Percentiles rank a stretch among this genome's conserved stretches.
phyloP scores from a whole-genome alignment of 805 yeast genomes.

The Schwanniomyces vanrijiae region DNA sequence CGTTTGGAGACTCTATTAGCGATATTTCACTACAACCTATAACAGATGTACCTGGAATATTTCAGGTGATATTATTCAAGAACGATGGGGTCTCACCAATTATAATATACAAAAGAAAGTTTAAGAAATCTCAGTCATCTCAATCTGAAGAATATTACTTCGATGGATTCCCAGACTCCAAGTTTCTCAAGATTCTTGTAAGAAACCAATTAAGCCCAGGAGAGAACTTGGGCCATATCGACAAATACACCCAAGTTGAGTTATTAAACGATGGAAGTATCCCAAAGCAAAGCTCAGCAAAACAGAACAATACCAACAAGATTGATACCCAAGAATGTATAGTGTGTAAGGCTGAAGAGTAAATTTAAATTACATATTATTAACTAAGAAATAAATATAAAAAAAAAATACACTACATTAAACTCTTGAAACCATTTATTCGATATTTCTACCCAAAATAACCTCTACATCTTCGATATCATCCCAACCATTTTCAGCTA shows the following conservation, averaged over 20 bases:
- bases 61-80: slow-evolving; percentile 16
- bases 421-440: slow-evolving; percentile 4
- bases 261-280: slow-evolving; percentile 2
- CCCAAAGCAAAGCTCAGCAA: not conserved
- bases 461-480: slow-evolving; percentile 15
- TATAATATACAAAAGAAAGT: slow-evolving; percentile 51
- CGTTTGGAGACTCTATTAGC: slow-evolving; percentile 65
- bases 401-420: not conserved
- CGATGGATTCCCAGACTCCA: slow-evolving; percentile 88
- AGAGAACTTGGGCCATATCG: slow-evolving; percentile 64
- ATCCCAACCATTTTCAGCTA: slow-evolving; percentile 48
- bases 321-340: not conserved
- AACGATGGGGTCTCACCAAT: slow-evolving; percentile 2
- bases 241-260: slow-evolving; percentile 20
- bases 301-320: not conserved
- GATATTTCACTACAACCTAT: slow-evolving; percentile 27
- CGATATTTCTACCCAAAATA: slow-evolving; percentile 10
- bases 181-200: slow-evolving; percentile 67
- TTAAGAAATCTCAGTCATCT: slow-evolving; percentile 35
- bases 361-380: not conserved
- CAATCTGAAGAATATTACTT: slow-evolving; percentile 33
- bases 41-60: slow-evolving; percentile 22
- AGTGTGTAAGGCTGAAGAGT: slow-evolving; percentile 13
- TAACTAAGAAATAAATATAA: not conserved
- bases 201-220: slow-evolving; percentile 59